Conservation (phyloP, 2,329 filamentous ascomycete genomes). For the Laburnicola sp. region DNA sequence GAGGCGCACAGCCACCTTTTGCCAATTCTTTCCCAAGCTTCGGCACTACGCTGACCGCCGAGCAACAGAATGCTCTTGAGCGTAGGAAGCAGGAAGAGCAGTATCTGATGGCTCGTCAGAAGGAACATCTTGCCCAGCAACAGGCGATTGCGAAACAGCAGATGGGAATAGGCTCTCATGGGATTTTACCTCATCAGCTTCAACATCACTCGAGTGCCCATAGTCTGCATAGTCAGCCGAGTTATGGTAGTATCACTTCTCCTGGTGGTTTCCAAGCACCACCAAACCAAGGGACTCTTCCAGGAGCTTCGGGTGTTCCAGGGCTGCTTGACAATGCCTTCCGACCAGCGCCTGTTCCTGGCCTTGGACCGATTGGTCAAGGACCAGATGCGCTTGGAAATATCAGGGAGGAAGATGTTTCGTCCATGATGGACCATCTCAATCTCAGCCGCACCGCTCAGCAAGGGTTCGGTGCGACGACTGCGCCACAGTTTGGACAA, state of each 20-base stretch:
- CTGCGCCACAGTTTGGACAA: conserved; percentile 52
- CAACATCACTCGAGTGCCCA: conserved; percentile 96
- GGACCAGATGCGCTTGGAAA: conserved; percentile 50
- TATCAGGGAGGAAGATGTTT: conserved; percentile 71
- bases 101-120: conserved; percentile 92
- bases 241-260: conserved; percentile 92
- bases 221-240: conserved; percentile 94
- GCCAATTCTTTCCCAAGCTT: conserved; percentile 94
- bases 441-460: conserved; percentile 59
- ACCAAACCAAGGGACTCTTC: conserved; percentile 57
- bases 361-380: conserved; percentile 51
- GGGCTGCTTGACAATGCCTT: conserved; percentile 71
- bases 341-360: conserved; percentile 44
- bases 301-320: conserved; percentile 53
- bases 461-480: conserved; percentile 50
- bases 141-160: conserved; percentile 72
- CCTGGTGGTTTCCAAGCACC: conserved; percentile 70
- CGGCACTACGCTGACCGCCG: conserved; percentile 91
- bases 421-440: conserved; percentile 66
- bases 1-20: conserved; percentile 72
- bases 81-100: conserved; percentile 97
- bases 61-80: conserved; percentile 97
- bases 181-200: conserved; percentile 63
- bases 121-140: conserved; percentile 89
- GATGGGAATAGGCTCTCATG: conserved; percentile 53